phyloP scores from a whole-genome alignment of 2,329 filamentous ascomycete genomes.

The Drechslerella coelobrocha region DNA sequence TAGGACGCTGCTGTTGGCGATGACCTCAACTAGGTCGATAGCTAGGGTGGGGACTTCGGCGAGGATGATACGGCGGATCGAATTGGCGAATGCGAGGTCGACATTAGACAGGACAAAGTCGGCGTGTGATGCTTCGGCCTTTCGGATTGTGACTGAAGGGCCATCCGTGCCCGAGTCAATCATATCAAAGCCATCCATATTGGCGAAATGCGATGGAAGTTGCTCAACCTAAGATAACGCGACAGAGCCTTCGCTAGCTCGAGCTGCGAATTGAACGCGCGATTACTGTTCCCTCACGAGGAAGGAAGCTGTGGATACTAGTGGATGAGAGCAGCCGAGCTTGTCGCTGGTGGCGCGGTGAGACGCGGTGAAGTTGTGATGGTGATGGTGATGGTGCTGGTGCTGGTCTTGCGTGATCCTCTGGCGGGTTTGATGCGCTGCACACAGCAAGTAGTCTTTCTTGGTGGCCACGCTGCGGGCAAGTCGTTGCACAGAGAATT shows the following conservation, averaged over 20 bases:
- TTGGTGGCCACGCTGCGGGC: neutral
- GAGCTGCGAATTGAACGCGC: neutral
- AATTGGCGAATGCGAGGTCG: slow-evolving; percentile 82
- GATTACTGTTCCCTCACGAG: neutral
- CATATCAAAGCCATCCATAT: slow-evolving; percentile 45
- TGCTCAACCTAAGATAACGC: no score
- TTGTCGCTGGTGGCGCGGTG: neutral
- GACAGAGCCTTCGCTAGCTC: neutral
- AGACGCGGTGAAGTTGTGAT: neutral
- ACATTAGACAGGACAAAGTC: slow-evolving; percentile 91
- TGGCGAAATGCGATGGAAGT: neutral
- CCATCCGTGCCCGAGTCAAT: slow-evolving; percentile 47
- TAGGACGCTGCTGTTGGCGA: slow-evolving; percentile 91
- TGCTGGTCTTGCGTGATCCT: neutral
- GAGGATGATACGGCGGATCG: slow-evolving; percentile 85
- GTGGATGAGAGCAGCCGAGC: neutral
- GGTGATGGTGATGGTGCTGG: neutral
- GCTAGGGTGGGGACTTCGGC: slow-evolving; percentile 87
- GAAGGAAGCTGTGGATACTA: neutral
- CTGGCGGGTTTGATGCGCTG: neutral
- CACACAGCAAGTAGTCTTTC: neutral
- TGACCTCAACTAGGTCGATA: slow-evolving; percentile 91
- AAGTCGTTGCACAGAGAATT: neutral
- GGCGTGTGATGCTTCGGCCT: slow-evolving; percentile 76
- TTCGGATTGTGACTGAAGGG: slow-evolving; percentile 47